Evolutionary conservation across 805 yeast genomes (phyloP).

Genomic region (Yamadazyma nakazawae): DNA sequence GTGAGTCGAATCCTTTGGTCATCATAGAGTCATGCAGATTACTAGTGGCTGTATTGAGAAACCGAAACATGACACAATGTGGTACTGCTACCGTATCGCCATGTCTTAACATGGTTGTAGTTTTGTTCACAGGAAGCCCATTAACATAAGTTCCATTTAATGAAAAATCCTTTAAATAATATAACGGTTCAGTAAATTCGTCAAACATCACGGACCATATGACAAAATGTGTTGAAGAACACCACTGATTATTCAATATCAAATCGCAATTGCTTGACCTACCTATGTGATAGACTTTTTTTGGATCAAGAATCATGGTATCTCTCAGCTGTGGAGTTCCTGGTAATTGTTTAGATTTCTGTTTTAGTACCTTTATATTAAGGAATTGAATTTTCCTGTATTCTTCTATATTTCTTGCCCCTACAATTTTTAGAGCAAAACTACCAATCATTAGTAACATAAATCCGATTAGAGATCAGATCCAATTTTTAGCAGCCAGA

Average conservation of each 20-base stretch:
- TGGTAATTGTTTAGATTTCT: not conserved
- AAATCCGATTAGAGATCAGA: not conserved
- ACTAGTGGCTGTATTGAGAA: not conserved
- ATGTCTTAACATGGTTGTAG: slow-evolving; percentile 28
- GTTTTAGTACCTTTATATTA: not conserved
- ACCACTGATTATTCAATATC: slow-evolving; percentile 30
- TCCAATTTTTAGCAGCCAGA: slow-evolving; percentile 6
- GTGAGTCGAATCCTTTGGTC: not conserved
- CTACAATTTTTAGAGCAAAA: not conserved
- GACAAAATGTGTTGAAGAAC: slow-evolving; percentile 47
- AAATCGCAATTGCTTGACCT: slow-evolving; percentile 32
- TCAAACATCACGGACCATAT: slow-evolving; percentile 53
- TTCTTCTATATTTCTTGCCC: not conserved
- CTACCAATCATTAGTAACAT: not conserved
- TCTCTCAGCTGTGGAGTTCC: not conserved
- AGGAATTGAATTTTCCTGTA: not conserved
- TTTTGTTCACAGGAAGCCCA: slow-evolving; percentile 25
- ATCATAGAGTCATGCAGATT: not conserved
- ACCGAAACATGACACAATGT: not conserved
- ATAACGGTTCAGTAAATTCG: slow-evolving; percentile 41
- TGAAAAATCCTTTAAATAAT: slow-evolving; percentile 50
- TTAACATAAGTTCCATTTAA: slow-evolving; percentile 51
- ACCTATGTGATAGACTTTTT: slow-evolving; percentile 36
- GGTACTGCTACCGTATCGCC: slow-evolving; percentile 31
- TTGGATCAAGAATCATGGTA: not conserved